A percentile compares a stretch with the other conserved stretches of the same genome.
phyloP scores from a whole-genome alignment of 192 early-diverging fungal species.

The Umbelopsis ramanniana region DNA sequence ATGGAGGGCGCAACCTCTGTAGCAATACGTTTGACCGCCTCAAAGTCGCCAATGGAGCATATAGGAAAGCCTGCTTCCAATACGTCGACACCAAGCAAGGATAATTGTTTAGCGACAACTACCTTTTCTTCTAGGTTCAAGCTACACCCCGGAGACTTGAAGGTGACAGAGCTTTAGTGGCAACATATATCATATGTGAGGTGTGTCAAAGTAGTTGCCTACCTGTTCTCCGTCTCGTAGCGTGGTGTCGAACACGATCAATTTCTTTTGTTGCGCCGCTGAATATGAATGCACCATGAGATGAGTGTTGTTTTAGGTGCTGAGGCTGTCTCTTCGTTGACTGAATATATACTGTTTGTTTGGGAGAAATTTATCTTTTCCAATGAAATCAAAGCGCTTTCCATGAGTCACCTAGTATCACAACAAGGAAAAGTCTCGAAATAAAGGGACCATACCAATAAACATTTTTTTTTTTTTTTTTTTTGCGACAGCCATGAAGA shows the following conservation, averaged over 20 bases:
- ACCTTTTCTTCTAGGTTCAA: slow-evolving; percentile 92
- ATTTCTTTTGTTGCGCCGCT: slow-evolving; percentile 57
- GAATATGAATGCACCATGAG: not conserved
- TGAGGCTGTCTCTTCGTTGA: too few species aligned
- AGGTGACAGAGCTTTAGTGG: not conserved
- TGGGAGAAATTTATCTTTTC: not conserved
- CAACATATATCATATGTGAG: not conserved
- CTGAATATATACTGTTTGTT: not conserved
- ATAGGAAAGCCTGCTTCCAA: slow-evolving; percentile 97
- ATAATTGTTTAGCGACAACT: slow-evolving; percentile 91
- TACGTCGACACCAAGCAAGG: slow-evolving; percentile 93
- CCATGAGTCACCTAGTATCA: not conserved
- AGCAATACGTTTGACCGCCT: slow-evolving; percentile 92
- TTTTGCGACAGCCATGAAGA: not conserved
- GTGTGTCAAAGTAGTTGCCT: not conserved
- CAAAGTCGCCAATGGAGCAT: slow-evolving; percentile 93
- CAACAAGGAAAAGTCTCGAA: not conserved
- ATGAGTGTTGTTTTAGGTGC: not conserved
- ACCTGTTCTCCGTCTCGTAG: slow-evolving; percentile 97
- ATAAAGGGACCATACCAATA: not conserved
- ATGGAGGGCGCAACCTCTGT: slow-evolving; percentile 87
- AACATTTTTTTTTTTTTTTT: not conserved
- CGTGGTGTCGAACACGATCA: slow-evolving; percentile 96
- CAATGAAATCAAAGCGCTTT: not conserved
- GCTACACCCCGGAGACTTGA: slow-evolving; percentile 93